A percentile compares a stretch with the other conserved stretches of the same genome.
phyloP scores from a whole-genome alignment of 306 rosid species.

The Glycyrrhiza uralensis region DNA sequence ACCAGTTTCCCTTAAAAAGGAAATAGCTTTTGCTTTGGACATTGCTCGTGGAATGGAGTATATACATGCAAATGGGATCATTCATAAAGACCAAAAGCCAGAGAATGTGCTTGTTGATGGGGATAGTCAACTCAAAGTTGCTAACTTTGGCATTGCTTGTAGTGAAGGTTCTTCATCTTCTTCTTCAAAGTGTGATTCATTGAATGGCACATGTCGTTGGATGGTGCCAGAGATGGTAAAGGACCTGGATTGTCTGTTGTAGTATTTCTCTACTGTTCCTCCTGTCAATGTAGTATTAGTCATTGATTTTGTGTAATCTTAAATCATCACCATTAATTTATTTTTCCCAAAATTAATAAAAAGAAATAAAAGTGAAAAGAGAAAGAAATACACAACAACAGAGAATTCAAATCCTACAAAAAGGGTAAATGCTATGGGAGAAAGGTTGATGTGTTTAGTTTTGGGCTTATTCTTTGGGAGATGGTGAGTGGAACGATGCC shows the following conservation, averaged over 20 bases:
- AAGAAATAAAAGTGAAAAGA: no score
- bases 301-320: no score
- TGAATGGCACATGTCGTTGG: background rate
- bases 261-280: no score
- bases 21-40: background rate
- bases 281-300: no score
- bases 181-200: background rate
- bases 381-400: no score
- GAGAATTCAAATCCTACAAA: no score
- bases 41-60: constrained; percentile 2
- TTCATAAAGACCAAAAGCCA: background rate
- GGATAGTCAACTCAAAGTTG: background rate
- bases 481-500: background rate
- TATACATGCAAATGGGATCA: background rate
- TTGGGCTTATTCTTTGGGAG: constrained; percentile 10
- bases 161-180: no score
- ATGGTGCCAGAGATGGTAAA: background rate
- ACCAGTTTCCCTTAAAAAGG: background rate
- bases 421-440: background rate
- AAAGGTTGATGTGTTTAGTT: background rate
- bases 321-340: no score
- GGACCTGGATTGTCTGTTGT: no score
- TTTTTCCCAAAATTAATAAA: no score
- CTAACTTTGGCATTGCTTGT: background rate
- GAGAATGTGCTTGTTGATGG: background rate